Conservation (phyloP, 2,329 filamentous ascomycete species). For the Malbranchea cinnamomea region DNA sequence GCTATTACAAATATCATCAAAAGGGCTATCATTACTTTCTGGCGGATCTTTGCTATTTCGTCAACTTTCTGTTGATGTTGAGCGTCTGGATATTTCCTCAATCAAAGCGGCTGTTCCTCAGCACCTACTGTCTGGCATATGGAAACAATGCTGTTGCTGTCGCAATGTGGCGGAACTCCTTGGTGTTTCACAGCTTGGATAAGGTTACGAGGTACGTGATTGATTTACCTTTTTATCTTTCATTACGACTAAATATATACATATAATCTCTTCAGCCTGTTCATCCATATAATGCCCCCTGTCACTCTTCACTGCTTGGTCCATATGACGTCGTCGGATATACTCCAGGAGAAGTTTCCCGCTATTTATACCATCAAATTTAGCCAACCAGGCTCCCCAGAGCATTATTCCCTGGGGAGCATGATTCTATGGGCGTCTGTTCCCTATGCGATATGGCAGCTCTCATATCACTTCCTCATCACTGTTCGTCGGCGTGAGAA, state of each 20-base stretch:
- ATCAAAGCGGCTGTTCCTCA: conserved; percentile 83
- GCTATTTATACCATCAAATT: conserved; percentile 70
- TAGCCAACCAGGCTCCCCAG: conserved; percentile 51
- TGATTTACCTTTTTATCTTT: not conserved
- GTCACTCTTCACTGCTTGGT: conserved; percentile 85
- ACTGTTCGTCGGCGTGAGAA: conserved; percentile 88
- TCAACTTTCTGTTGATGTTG: conserved; percentile 71
- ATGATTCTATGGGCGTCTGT: conserved; percentile 94
- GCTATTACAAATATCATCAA: conserved; percentile 78
- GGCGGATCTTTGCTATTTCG: conserved; percentile 94
- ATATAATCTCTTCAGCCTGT: conserved; percentile 42
- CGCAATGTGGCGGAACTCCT: conserved; percentile 96
- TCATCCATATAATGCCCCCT: conserved; percentile 98
- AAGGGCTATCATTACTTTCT: conserved; percentile 95
- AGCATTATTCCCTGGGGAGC: conserved; percentile 62
- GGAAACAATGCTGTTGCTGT: conserved; percentile 97
- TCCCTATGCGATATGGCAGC: conserved; percentile 86
- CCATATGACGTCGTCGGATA: conserved; percentile 55
- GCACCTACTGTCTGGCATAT: conserved; percentile 80
- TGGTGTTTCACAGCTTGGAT: conserved; percentile 97
- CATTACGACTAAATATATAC: conserved; percentile 4
- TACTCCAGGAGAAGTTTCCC: conserved; percentile 59
- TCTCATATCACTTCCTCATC: conserved; percentile 87
- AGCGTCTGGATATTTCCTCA: conserved; percentile 81
- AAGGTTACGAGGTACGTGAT: conserved; percentile 69